Evolutionary conservation across 2,329 filamentous ascomycete genomes (phyloP), one percentile per base, ranked within the genome.

Genomic region (Ampelomyces quisqualis): DNA sequence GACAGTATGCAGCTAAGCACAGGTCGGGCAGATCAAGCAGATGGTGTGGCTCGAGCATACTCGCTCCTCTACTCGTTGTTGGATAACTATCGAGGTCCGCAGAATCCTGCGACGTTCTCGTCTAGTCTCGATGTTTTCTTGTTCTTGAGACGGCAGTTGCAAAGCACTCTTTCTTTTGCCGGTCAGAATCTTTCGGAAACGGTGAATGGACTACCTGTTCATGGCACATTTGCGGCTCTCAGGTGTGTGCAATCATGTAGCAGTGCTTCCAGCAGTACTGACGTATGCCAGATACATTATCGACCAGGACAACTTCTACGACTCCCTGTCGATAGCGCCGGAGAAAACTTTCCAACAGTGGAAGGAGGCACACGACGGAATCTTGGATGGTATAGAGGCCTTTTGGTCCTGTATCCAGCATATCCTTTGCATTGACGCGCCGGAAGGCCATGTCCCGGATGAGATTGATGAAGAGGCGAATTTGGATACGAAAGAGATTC

Each of bases 371-470:
- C 81, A 85, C 47, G 48, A 64, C 2, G 77, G 79, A 3, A 76
- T 90, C 1, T 70, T 88, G 9, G 57, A 60, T 1, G 75, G 78
- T 45, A 86, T 89, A 43, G 70, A 76, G 34, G 75, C 77, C n/a
- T 80, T 95, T 5, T 98, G 93, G 93, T 58, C 70, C 1, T 77
- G 81, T 18, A 88, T 96, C 4, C 80, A 80, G 54, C 78, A 83
- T 37, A 81, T 94, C 3, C 77, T 98, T 1, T 98, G 93, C 59
- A 85, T 95, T 49, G 93, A 96, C 68, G 95, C 93, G 1, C 93
- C 94, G 0, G 93, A 98, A 69, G 91, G 91, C 0, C 84, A 93
- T 64, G 73, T 88, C 3, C 85, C 84, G 0, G 82, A 90, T 36
- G 87, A 91, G 18, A 67, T 88, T n/a, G 81, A 86, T 38, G 84